phyloP scores from a whole-genome alignment of 1,139 yeast species.

The Scheffersomyces parashehatae region DNA sequence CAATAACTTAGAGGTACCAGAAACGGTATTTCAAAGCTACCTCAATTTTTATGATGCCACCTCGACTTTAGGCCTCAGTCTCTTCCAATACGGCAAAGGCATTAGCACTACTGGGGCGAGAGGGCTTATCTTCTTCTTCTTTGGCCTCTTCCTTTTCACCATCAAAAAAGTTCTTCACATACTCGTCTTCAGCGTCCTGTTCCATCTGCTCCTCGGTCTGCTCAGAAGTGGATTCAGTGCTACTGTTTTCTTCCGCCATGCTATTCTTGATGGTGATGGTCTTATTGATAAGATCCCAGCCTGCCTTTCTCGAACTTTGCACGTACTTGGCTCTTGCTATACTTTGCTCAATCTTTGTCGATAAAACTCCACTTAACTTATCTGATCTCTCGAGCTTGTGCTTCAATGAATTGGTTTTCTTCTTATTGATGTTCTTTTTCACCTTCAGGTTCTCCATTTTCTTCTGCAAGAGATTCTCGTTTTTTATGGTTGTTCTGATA shows the following conservation, averaged over 20 bases:
- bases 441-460: slow-evolving; percentile 50
- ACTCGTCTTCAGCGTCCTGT: slow-evolving; percentile 26
- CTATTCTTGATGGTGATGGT: slow-evolving; percentile 34
- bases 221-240: slow-evolving; percentile 7
- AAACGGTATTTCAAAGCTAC: not conserved
- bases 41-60: not conserved
- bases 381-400: slow-evolving; percentile 49
- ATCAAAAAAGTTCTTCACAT: slow-evolving; percentile 34
- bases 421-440: slow-evolving; percentile 34
- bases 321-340: slow-evolving; percentile 63
- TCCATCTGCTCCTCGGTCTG: slow-evolving; percentile 23
- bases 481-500: slow-evolving; percentile 67
- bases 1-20: not conserved
- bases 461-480: slow-evolving; percentile 59
- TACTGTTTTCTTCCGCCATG: slow-evolving; percentile 7
- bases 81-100: slow-evolving; percentile 52
- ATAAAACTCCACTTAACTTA: slow-evolving; percentile 55
- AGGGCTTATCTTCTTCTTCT: slow-evolving; percentile 10
- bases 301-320: slow-evolving; percentile 62
- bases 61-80: slow-evolving; percentile 42
- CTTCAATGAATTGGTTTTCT: slow-evolving; percentile 35
- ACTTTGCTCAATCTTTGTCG: slow-evolving; percentile 64
- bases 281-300: slow-evolving; percentile 70
- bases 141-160: slow-evolving; percentile 17
- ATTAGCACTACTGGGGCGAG: slow-evolving; percentile 24